These are phyloP conservation scores for Aciculosporium take DNA, from an alignment of 2,329 filamentous ascomycete genomes.

Conservation along the genomic window DNA sequence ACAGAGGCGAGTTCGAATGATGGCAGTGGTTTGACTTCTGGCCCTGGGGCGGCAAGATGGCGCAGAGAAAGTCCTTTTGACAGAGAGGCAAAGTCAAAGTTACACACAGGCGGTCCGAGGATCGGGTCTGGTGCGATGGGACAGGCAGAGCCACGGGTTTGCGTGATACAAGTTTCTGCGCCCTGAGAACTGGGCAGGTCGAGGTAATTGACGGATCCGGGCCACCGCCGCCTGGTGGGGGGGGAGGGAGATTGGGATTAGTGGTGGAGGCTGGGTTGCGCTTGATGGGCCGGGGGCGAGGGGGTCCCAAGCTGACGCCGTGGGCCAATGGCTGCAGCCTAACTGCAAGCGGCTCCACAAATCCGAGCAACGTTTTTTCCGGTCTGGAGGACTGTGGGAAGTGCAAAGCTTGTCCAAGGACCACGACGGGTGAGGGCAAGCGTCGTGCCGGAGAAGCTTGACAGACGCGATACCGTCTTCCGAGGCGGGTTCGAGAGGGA, in stretches of 20 bases:
- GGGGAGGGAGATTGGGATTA: too few relatives aligned
- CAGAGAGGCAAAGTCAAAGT: conserved; percentile 10
- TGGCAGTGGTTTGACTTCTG: conserved; percentile 7
- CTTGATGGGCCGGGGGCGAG: too few relatives aligned
- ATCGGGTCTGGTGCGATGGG: conserved; percentile 8
- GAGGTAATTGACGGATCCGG: conserved; percentile 8
- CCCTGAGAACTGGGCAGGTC: conserved; percentile 5
- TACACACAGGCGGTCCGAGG: conserved; percentile 11
- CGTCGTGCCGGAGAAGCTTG: too few relatives aligned
- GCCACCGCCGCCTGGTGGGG: background rate
- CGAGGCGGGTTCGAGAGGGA: too few relatives aligned
- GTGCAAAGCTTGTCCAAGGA: too few relatives aligned
- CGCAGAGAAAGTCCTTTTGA: conserved; percentile 7
- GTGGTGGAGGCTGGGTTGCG: conserved; percentile 3
- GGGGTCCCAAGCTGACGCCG: too few relatives aligned
- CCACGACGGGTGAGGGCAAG: too few relatives aligned
- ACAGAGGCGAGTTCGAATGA: conserved; percentile 9
- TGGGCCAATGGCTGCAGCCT: conserved; percentile 2
- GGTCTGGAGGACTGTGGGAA: too few relatives aligned
- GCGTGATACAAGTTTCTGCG: conserved; percentile 12
- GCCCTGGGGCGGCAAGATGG: conserved; percentile 9
- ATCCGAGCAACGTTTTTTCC: too few relatives aligned
- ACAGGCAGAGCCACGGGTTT: conserved; percentile 11
- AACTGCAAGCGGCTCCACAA: background rate
- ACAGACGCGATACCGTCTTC: too few relatives aligned